phyloP scores from a whole-genome alignment of 805 yeast genomes.

The Schwanniomyces yamadae region DNA sequence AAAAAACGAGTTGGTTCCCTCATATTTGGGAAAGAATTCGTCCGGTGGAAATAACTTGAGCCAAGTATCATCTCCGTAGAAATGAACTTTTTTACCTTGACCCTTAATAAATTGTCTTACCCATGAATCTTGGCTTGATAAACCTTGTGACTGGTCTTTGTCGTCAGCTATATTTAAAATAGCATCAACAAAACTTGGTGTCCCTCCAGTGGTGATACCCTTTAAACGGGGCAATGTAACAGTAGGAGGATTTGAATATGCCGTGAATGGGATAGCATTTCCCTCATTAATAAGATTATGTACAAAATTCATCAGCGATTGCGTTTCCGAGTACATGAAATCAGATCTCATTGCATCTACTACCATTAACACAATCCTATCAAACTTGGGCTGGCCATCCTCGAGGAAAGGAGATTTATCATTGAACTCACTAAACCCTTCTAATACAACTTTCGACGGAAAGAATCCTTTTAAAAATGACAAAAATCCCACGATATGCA shows the following conservation, averaged over 20 bases:
- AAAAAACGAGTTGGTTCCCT: constrained; percentile 91
- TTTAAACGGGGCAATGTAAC: constrained; percentile 93
- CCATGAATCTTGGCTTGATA: constrained; percentile 86
- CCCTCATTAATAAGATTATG: constrained; percentile 67
- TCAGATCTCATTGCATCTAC: constrained; percentile 93
- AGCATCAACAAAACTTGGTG: constrained; percentile 93
- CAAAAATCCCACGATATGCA: constrained; percentile 46
- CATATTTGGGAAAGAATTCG: constrained; percentile 56
- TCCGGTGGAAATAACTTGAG: constrained; percentile 72
- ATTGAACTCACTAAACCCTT: constrained; percentile 49
- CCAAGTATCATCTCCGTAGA: constrained; percentile 99
- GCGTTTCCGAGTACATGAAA: constrained; percentile 61
- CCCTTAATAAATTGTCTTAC: constrained; percentile 57
- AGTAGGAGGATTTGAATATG: constrained; percentile 92
- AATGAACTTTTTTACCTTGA: constrained; percentile 53
- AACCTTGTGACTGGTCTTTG: constrained; percentile 65
- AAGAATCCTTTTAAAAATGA: constrained; percentile 82
- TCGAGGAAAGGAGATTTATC: constrained; percentile 22
- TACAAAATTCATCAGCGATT: constrained; percentile 63
- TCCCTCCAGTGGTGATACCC: constrained; percentile 91
- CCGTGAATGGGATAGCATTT: constrained; percentile 83
- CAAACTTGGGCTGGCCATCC: constrained; percentile 47
- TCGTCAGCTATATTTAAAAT: constrained; percentile 91
- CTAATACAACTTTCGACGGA: constrained; percentile 79
- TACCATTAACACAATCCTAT: constrained; percentile 74